Conservation (phyloP, 345 rosid species). For the Excoecaria agallocha region DNA sequence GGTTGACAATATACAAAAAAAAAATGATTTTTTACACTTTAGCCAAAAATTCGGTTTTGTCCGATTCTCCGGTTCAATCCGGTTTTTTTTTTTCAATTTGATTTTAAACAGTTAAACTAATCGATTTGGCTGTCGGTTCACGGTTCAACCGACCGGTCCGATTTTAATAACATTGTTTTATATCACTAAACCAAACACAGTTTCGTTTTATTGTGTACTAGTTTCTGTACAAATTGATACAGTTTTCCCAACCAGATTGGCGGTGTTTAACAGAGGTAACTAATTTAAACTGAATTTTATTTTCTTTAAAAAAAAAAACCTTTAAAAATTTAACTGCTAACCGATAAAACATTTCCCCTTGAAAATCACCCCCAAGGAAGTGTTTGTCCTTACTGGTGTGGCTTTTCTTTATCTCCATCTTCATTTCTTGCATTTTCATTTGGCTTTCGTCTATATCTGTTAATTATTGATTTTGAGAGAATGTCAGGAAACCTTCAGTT, state of each 20-base stretch:
- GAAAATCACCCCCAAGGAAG: neutral
- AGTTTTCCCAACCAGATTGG: too few species aligned
- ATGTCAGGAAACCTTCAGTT: slow-evolving; percentile 28
- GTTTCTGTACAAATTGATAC: neutral
- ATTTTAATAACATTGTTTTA: too few species aligned
- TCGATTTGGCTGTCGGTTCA: too few species aligned
- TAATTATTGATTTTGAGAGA: slow-evolving; percentile 9
- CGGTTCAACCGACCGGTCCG: too few species aligned
- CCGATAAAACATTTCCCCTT: neutral
- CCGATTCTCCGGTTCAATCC: too few species aligned
- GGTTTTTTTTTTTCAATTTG: too few species aligned
- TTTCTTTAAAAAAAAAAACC: too few species aligned
- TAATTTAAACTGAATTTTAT: neutral
- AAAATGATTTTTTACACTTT: too few species aligned
- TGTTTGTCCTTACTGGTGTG: neutral
- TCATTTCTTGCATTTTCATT: neutral
- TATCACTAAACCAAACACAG: too few species aligned
- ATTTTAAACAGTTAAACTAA: too few species aligned
- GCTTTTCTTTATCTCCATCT: neutral
- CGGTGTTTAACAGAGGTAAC: neutral
- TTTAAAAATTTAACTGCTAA: neutral
- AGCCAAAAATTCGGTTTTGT: too few species aligned
- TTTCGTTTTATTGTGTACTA: neutral
- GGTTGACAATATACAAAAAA: too few species aligned
- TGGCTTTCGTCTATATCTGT: slow-evolving; percentile 5